phyloP scores from a whole-genome alignment of 331 rosid species.

The Spiraea crenata region DNA sequence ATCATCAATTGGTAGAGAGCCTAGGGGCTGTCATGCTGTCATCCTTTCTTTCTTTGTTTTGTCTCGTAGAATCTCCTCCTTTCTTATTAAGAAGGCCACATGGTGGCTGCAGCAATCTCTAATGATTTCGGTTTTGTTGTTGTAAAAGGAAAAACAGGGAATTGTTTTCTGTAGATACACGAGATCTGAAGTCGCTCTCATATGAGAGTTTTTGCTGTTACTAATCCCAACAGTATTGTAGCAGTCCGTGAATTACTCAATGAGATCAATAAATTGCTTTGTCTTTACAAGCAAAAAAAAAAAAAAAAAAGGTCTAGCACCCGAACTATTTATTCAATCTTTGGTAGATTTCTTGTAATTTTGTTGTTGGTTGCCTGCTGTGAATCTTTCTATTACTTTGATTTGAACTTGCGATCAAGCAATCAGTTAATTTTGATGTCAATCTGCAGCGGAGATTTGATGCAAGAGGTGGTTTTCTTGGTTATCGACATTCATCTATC shows the following conservation, averaged over 20 bases:
- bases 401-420: no score
- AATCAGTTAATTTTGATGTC: no score
- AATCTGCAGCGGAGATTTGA: no score
- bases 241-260: not conserved
- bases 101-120: not conserved
- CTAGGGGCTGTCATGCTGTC: not conserved
- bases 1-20: not conserved
- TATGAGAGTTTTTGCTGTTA: not conserved
- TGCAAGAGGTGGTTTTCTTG: no score
- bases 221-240: not conserved
- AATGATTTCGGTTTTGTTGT: not conserved
- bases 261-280: not conserved
- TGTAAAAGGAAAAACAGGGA: not conserved
- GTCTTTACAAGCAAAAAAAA: not conserved
- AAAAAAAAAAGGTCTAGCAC: no score
- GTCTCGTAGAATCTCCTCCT: not conserved
- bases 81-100: not conserved
- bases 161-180: constrained; percentile 9
- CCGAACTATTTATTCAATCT: no score
- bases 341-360: no score
- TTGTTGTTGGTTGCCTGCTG: no score
- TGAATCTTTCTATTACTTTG: no score
- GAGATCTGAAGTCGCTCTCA: not conserved
- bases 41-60: not conserved
- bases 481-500: no score